These are phyloP conservation scores for Solanum neorickii DNA, from an alignment of 257 asterid genomes.

Conservation along the genomic window DNA sequence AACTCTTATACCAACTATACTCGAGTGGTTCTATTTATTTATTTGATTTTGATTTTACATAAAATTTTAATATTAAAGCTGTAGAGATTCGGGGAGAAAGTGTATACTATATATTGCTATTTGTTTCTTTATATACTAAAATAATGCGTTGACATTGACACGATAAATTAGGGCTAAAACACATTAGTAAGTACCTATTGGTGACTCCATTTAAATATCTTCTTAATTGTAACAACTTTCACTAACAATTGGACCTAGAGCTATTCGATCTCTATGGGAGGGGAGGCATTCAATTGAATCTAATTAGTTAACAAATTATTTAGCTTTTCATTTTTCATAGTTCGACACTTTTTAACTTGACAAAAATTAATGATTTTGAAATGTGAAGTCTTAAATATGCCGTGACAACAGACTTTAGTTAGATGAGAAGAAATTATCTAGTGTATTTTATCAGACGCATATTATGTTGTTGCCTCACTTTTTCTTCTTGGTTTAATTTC, in stretches of 20 bases:
- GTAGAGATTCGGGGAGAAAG: background rate
- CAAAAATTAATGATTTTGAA: background rate
- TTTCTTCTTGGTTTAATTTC: background rate
- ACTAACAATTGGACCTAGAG: background rate
- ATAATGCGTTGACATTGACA: background rate
- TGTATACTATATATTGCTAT: too few species aligned
- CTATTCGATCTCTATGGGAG: background rate
- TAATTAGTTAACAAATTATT: background rate
- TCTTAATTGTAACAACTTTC: background rate
- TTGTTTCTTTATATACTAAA: too few species aligned
- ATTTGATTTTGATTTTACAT: fast-evolving
- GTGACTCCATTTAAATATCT: background rate
- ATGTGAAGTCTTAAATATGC: background rate
- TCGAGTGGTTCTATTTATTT: fast-evolving
- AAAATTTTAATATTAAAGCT: too few species aligned
- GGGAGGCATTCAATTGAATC: background rate
- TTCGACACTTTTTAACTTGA: background rate
- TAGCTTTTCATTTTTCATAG: background rate
- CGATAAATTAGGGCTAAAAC: background rate
- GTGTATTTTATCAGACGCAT: background rate
- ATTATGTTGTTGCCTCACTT: background rate
- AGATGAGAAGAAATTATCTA: background rate
- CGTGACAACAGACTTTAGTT: background rate
- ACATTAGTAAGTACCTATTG: background rate
- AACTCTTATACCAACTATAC: background rate